Evolutionary conservation across 2,329 filamentous ascomycete genomes (phyloP).

Genomic region (Ceratocystis albifundus): DNA sequence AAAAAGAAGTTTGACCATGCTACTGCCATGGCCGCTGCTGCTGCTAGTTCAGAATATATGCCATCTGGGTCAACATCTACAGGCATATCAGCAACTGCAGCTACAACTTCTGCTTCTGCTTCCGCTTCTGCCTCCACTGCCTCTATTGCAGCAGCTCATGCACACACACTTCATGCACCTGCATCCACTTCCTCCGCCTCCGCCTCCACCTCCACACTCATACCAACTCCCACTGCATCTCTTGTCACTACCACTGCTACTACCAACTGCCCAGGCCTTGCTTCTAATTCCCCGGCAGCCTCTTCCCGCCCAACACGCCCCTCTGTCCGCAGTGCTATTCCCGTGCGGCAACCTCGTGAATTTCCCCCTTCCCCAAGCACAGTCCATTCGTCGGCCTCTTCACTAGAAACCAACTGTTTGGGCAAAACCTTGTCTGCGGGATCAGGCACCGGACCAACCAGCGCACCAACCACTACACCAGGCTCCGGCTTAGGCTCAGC

Average conservation of each 20-base stretch:
- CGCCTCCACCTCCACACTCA: background rate
- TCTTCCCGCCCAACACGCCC: constrained; percentile 15
- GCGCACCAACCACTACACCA: background rate
- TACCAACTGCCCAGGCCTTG: background rate
- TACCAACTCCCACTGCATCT: background rate
- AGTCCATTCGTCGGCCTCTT: constrained; percentile 17
- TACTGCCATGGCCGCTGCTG: constrained; percentile 31
- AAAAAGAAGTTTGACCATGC: constrained; percentile 64
- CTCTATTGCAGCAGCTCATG: no score
- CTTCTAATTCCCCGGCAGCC: constrained; percentile 4
- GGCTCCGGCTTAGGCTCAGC: background rate
- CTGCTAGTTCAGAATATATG: constrained; percentile 9
- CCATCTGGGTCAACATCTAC: constrained; percentile 10
- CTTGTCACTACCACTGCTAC: background rate
- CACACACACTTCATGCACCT: constrained; percentile 7
- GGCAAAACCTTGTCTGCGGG: constrained; percentile 11
- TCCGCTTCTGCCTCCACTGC: background rate
- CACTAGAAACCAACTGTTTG: constrained; percentile 15
- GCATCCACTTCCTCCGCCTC: constrained; percentile 7
- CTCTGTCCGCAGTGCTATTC: constrained; percentile 21
- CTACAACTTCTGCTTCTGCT: background rate
- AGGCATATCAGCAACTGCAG: background rate
- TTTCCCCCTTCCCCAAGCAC: constrained; percentile 21
- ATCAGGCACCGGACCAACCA: background rate
- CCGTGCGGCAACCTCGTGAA: constrained; percentile 20